phyloP scores from a whole-genome alignment of 1,284 basidiomycete genomes.

The Sphaerobolus stellatus region DNA sequence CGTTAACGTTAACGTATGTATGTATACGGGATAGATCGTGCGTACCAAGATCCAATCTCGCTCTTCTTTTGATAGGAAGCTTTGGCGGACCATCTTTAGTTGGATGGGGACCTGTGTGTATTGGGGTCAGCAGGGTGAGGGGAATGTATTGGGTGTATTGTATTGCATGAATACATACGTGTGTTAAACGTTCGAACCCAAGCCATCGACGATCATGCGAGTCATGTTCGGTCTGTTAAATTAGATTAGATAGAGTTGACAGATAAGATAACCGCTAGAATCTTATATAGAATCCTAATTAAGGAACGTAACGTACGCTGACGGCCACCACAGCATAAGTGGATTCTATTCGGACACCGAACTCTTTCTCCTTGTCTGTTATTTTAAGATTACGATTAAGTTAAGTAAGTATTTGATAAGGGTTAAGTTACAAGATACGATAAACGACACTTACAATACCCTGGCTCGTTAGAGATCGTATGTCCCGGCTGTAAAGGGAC shows the following conservation, averaged over 20 bases:
- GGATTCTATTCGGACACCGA: slow-evolving; percentile 90
- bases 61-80: slow-evolving; percentile 83
- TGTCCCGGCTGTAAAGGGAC: slow-evolving; percentile 79
- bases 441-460: slow-evolving; percentile 61
- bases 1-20: not conserved
- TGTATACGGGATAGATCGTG: not conserved
- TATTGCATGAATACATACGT: no score
- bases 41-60: slow-evolving; percentile 83
- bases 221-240: slow-evolving; percentile 59
- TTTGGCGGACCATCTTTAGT: slow-evolving; percentile 83
- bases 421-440: slow-evolving; percentile 4
- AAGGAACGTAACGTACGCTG: not conserved
- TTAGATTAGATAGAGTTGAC: not conserved
- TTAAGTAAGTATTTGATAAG: slow-evolving; percentile 17
- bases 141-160: no score
- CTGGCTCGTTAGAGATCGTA: slow-evolving; percentile 86
- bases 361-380: slow-evolving; percentile 76
- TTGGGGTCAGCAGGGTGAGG: no score
- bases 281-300: not conserved
- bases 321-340: slow-evolving; percentile 33
- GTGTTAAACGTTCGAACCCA: slow-evolving; percentile 85
- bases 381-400: slow-evolving; percentile 12
- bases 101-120: slow-evolving; percentile 92
- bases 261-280: not conserved
- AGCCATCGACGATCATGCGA: slow-evolving; percentile 77